phyloP scores from a whole-genome alignment of 176 grass and related monocot genomes.

The Juncus effusus region DNA sequence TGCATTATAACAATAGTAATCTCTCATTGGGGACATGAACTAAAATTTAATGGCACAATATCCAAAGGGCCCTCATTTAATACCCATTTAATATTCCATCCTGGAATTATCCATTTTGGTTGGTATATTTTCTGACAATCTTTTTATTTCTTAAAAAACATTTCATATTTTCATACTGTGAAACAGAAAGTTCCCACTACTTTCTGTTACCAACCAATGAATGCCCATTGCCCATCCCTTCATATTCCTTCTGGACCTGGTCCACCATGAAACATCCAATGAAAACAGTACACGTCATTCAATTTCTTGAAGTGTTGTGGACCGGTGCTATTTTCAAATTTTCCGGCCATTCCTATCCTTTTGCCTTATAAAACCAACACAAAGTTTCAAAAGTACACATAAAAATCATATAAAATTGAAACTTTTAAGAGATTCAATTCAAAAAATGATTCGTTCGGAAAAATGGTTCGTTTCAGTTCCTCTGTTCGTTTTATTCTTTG shows the following conservation, averaged over 20 bases:
- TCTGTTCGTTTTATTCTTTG: conserved; percentile 20
- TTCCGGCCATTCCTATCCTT: background rate
- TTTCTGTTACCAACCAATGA: conserved; percentile 31
- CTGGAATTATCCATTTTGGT: no score
- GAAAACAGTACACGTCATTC: no score
- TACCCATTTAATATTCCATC: no score
- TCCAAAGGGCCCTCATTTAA: no score
- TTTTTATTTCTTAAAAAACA: conserved; percentile 25
- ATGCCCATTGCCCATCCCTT: background rate
- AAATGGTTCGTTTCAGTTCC: conserved; percentile 7
- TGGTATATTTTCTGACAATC: background rate
- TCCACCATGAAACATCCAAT: no score
- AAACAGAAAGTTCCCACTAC: conserved; percentile 35
- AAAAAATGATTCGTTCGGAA: conserved; percentile 15
- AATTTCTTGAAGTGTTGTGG: no score
- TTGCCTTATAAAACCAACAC: conserved; percentile 28
- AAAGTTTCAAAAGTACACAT: background rate
- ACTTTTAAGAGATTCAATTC: background rate
- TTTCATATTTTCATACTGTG: conserved; percentile 11
- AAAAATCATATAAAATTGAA: conserved; percentile 1
- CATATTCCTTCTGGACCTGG: no score
- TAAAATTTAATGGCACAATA: no score
- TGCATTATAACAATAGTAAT: background rate
- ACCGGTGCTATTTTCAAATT: no score
- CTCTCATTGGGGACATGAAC: conserved; percentile 2